phyloP scores from a whole-genome alignment of 2,329 filamentous ascomycete genomes.

The Xylaria multiplex region DNA sequence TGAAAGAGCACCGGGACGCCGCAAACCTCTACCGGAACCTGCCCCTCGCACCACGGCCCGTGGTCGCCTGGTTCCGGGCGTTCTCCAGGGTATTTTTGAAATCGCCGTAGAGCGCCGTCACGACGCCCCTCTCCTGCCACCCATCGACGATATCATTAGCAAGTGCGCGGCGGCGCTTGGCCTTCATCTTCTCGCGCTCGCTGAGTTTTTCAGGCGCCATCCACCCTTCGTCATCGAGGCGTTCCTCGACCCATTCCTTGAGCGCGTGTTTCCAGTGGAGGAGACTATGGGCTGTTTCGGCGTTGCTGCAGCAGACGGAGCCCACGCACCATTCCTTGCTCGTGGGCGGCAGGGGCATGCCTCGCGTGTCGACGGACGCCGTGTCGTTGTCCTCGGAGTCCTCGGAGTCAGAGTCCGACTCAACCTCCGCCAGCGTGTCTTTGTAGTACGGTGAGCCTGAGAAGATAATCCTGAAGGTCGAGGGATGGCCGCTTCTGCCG shows the following conservation, averaged over 20 bases:
- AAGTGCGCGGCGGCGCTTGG: constrained; percentile 66
- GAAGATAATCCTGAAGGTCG: constrained; percentile 71
- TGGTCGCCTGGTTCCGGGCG: constrained; percentile 61
- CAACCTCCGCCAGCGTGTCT: constrained; percentile 72
- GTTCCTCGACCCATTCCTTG: constrained; percentile 75
- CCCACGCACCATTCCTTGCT: constrained; percentile 56
- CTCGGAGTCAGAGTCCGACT: constrained; percentile 52
- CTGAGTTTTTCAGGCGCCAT: constrained; percentile 67
- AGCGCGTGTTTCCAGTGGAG: constrained; percentile 81
- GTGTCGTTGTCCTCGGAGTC: constrained; percentile 50
- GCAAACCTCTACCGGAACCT: constrained; percentile 22
- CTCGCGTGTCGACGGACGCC: constrained; percentile 53
- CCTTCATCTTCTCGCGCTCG: constrained; percentile 69
- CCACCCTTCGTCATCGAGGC: constrained; percentile 67
- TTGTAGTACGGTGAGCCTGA: constrained; percentile 73
- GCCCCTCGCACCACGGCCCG: constrained; percentile 35
- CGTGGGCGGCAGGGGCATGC: constrained; percentile 49
- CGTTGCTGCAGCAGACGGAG: constrained; percentile 58
- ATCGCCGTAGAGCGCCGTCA: constrained; percentile 70
- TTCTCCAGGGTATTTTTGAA: constrained; percentile 72
- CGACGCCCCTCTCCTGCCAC: constrained; percentile 69
- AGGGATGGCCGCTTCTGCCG: constrained; percentile 74
- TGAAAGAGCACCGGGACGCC: too few species aligned
- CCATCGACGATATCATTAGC: constrained; percentile 71
- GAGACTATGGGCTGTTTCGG: constrained; percentile 75